phyloP scores from a whole-genome alignment of 1,139 yeast genomes.

The Pneumocystis wakefieldiae region DNA sequence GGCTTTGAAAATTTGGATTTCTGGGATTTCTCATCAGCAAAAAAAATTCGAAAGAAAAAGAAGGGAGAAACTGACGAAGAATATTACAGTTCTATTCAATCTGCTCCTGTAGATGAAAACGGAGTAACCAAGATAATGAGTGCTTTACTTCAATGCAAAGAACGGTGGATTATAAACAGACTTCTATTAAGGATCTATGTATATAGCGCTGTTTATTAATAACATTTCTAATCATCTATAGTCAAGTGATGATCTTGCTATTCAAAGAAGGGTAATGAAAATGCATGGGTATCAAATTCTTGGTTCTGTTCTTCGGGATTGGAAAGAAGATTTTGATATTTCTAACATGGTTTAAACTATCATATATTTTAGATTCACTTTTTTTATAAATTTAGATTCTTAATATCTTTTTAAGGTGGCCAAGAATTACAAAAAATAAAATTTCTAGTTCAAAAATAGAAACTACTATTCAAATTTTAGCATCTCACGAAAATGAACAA shows the following conservation, averaged over 20 bases:
- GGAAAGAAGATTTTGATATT: conserved; percentile 27
- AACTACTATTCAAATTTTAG: conserved; percentile 38
- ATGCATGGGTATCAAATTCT: conserved; percentile 82
- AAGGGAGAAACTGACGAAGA: conserved; percentile 42
- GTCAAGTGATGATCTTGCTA: conserved; percentile 36
- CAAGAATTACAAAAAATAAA: conserved; percentile 65
- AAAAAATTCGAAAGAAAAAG: conserved; percentile 16
- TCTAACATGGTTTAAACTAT: conserved; percentile 22
- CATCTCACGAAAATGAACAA: conserved; percentile 19
- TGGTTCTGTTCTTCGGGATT: conserved; percentile 39
- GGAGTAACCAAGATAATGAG: conserved; percentile 65
- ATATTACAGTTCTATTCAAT: conserved; percentile 44
- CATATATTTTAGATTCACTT: conserved; percentile 20
- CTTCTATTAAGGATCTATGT: conserved; percentile 51
- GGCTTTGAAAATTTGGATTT: conserved; percentile 48
- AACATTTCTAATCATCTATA: not conserved
- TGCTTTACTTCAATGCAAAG: conserved; percentile 64
- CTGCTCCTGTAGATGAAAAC: conserved; percentile 36
- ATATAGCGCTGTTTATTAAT: not conserved
- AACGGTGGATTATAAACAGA: conserved; percentile 47
- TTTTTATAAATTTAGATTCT: conserved; percentile 20
- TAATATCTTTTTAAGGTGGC: conserved; percentile 55
- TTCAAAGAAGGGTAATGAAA: conserved; percentile 48
- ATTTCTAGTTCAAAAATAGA: conserved; percentile 71
- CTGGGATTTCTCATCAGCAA: conserved; percentile 32